phyloP scores from a whole-genome alignment of 1,139 yeast species.

The Suhomyces coccinellae region DNA sequence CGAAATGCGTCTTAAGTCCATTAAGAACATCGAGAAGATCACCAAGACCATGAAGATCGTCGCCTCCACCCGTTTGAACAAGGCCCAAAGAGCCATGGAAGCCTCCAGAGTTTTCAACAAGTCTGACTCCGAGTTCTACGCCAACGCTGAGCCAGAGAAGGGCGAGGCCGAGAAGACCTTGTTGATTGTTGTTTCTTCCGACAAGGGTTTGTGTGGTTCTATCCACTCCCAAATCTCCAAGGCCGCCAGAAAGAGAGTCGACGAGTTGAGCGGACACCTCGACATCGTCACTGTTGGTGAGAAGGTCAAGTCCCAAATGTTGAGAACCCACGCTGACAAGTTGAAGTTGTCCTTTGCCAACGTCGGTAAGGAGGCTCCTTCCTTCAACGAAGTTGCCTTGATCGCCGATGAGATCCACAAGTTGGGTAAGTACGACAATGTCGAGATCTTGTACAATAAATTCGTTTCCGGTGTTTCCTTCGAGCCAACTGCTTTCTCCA shows the following conservation, averaged over 20 bases:
- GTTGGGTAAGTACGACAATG: conserved; percentile 69
- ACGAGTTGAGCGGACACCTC: conserved; percentile 60
- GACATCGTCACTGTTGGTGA: conserved; percentile 93
- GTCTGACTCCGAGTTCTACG: conserved; percentile 76
- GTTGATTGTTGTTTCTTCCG: conserved; percentile 87
- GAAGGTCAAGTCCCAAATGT: conserved; percentile 84
- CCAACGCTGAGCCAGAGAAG: conserved; percentile 75
- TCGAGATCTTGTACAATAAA: conserved; percentile 84
- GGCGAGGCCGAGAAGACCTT: conserved; percentile 60
- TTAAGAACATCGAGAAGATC: conserved; percentile 97
- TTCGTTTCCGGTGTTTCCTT: conserved; percentile 86
- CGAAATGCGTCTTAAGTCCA: conserved; percentile 96
- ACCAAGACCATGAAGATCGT: conserved; percentile 99
- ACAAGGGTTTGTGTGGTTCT: conserved; percentile 98
- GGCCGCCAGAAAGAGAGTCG: conserved; percentile 70
- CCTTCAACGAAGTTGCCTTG: conserved; percentile 83
- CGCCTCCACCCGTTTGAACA: conserved; percentile 94
- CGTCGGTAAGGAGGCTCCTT: conserved; percentile 96
- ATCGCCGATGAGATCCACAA: conserved; percentile 81
- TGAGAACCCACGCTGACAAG: conserved; percentile 74
- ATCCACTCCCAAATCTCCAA: conserved; percentile 94
- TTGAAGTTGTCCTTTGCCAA: conserved; percentile 80
- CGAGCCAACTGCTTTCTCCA: conserved; percentile 74
- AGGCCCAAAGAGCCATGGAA: conserved; percentile 95
- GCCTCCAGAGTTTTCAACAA: conserved; percentile 83